Base-by-base conservation (phyloP, 352 stramenopile genomes). In the Phytophthora cactorum region DNA sequence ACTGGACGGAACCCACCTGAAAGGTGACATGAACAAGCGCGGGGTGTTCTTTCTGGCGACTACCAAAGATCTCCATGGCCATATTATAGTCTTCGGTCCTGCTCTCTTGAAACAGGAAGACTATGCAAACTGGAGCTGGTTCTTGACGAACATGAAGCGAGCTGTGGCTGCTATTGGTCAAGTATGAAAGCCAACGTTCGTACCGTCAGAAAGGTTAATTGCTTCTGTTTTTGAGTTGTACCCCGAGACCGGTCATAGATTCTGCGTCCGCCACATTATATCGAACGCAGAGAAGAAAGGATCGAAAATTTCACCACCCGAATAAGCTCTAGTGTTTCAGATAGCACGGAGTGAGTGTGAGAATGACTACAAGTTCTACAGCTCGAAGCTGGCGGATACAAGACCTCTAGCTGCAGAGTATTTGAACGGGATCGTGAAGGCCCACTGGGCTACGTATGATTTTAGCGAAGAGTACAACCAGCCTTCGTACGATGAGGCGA, bases 401-500 rank as follows among this genome's bases (percentile, higher is more conserved):
- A 28, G 54, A 2, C 39, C 54, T 3, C 0, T 53, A 2, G 41
- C 43, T 27, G 17, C 0, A 22, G 17, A 22, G 43, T 53, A 36
- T 32, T 22, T 62, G 29, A 46, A 62, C 10, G 43, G 5, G 14
- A 53, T 62, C 17, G 41, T 44, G 3, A 62, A 62, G 28, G 15
- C 15, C n/a, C 43, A 62, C 17, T 53, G 43, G 43, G 43, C 47
- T 15, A 62, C 31, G 7, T 62, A 45, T 25, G 54, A 41, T 10
- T 62, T 62, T 29, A 49, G 50, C 9, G 43, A 53, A 36, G 14
- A 2, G 9, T 55, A 63, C 22, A 27, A 49, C 11, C 43, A 53
- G n/a, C 55, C 55, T 5, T 49, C 44, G 2, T 63, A 63, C 44
- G 55, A 63, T 8, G 44, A 63, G 9, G 44, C 54, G 4, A 63